These are phyloP conservation scores for Astrephomene gubernaculifera DNA, from an alignment of 139 green algal species.

Conservation along the genomic window DNA sequence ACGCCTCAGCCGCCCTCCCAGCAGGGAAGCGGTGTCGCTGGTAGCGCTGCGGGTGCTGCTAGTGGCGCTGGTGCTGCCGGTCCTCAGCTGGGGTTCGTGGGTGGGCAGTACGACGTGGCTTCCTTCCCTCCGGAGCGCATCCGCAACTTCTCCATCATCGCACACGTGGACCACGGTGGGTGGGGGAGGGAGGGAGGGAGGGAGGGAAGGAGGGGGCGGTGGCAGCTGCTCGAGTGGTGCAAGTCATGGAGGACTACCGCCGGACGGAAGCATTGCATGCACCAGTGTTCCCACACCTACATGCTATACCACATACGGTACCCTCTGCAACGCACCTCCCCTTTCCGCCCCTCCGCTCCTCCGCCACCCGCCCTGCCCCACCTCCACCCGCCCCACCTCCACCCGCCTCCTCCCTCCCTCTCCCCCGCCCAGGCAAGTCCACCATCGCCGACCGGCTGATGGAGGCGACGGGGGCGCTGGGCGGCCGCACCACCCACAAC, in stretches of 20 bases:
- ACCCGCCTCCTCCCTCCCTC: constrained; percentile 56
- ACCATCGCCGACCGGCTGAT: constrained; percentile 85
- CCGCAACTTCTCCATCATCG: constrained; percentile 89
- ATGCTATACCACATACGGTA: not conserved
- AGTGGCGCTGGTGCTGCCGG: not conserved
- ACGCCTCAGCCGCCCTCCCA: too few species aligned
- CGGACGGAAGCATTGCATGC: not conserved
- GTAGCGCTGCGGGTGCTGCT: too few species aligned
- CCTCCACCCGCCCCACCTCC: not conserved
- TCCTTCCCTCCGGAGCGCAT: constrained; percentile 64
- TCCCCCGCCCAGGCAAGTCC: constrained; percentile 83
- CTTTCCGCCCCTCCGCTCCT: not conserved
- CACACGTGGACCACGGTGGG: constrained; percentile 51
- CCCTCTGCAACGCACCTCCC: too few species aligned
- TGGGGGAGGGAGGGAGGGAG: not conserved
- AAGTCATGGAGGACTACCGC: not conserved
- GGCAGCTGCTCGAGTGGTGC: not conserved
- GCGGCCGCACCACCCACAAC: constrained; percentile 11
- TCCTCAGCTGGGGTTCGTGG: constrained; percentile 34
- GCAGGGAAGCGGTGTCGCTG: too few species aligned
- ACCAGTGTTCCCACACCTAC: not conserved
- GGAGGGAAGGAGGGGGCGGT: not conserved
- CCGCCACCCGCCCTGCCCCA: not conserved
- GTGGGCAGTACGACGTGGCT: constrained; percentile 43
- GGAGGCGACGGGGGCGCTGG: constrained; percentile 81